Conservation (phyloP, 176 grass and related monocot genomes). For the Saccharum officinarum region DNA sequence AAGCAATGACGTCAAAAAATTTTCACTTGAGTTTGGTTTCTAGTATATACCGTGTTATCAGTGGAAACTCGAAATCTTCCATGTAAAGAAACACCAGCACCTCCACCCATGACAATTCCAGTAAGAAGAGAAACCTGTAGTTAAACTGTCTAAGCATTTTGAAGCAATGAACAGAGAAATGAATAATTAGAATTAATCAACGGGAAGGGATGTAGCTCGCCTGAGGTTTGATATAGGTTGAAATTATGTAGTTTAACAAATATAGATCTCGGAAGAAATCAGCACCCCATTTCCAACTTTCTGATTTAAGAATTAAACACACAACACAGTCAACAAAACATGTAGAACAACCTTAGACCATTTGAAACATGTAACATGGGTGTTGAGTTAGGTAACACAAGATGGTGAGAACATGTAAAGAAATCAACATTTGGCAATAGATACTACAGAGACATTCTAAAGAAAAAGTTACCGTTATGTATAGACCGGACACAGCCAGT, state of each 20-base stretch:
- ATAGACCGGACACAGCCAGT: conserved; percentile 47
- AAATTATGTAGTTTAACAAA: conserved; percentile 84
- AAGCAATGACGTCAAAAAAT: not conserved
- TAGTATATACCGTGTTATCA: conserved; percentile 66
- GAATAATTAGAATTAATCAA: conserved; percentile 21
- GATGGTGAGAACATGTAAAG: too few species aligned
- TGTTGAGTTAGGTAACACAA: not conserved
- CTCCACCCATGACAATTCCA: conserved; percentile 91
- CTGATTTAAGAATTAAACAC: conserved; percentile 38
- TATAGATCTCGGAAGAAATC: conserved; percentile 73
- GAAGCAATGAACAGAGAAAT: not conserved
- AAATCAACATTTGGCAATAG: too few species aligned
- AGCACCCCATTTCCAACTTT: conserved; percentile 70
- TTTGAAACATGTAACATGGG: too few species aligned
- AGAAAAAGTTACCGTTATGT: conserved; percentile 49
- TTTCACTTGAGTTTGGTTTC: not conserved
- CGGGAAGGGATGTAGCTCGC: conserved; percentile 35
- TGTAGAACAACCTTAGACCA: too few species aligned
- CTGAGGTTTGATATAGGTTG: conserved; percentile 85
- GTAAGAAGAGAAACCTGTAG: conserved; percentile 84
- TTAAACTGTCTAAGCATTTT: conserved; percentile 8
- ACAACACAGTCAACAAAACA: conserved; percentile 18
- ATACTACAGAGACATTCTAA: too few species aligned
- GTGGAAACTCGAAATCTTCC: conserved; percentile 85
- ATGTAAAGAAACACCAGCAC: conserved; percentile 90